Evolutionary conservation across 1,139 yeast genomes (phyloP), one percentile per base, ranked within the genome.

Genomic region (Pichia sp.): DNA sequence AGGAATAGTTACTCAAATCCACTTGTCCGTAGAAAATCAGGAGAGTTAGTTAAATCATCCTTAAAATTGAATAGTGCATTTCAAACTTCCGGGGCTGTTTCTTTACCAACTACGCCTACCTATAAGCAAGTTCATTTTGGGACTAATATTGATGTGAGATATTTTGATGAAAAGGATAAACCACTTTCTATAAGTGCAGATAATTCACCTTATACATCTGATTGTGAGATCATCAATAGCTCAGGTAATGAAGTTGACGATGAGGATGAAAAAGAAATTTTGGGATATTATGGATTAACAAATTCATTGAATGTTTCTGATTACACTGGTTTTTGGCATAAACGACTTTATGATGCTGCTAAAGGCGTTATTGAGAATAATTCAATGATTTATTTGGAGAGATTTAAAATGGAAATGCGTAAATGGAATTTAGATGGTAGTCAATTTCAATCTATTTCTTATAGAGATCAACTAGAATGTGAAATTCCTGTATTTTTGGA

Each of bases 71-170:
- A 63, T 48, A 58, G 59, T 36, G 21, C 33, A 11, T 63, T 74
- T 30, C 44, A 46, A 12, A 61, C 80, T 31, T 68, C 77, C 22
- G 42, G 44, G 5, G 39, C 50, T 2, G 68, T 69, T 48, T 79
- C 88, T 10, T 68, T 83, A 54, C 95, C 95, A 0, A 60, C 83
- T 1, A 80, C 93, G 4, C 63, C 64, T 8, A 74, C 83, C 2
- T 74, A 69, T 40, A 85, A 85, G 54, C 81, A 71, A 54, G 95
- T 85, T n/a, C 95, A 84, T 64, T 85, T 85, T 60, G 62, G 62
- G 15, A 52, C 49, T 12, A 86, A 84, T 40, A 77, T 68, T 41
- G 88, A 81, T 52, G 79, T 84, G 18, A 69, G 83, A 38, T 84
- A 82, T 57, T 85, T 86, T 60, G 72, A 77, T 51, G 73, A 79